A percentile compares a stretch with the other conserved stretches of the same genome.
These are phyloP conservation scores for Salvia sclarea DNA, from an alignment of 305 asterid genomes.

Conservation along the genomic window DNA sequence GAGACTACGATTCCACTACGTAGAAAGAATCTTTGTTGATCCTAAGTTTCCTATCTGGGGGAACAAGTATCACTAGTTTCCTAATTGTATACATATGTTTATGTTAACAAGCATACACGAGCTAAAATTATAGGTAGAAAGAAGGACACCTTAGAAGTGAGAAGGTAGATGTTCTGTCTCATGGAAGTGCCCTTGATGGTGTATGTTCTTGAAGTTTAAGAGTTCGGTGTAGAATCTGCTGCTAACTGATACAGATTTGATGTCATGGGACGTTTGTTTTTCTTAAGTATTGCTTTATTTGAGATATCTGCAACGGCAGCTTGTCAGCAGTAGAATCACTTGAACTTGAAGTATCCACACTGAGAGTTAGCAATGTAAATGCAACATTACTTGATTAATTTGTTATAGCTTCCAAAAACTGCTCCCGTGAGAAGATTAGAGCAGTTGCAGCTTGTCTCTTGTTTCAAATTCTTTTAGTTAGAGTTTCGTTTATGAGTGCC, in stretches of 20 bases:
- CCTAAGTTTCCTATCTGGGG: background rate
- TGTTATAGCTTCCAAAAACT: background rate
- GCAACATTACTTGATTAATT: background rate
- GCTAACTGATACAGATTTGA: background rate
- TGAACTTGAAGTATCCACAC: background rate
- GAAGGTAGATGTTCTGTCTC: background rate
- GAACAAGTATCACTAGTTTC: background rate
- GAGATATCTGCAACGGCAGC: background rate
- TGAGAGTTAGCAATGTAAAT: background rate
- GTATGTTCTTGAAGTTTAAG: background rate
- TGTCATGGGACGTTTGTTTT: background rate
- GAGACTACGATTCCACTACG: too few relatives aligned
- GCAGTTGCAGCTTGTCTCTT: background rate
- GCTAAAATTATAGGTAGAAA: background rate
- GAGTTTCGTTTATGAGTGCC: constrained; percentile 1
- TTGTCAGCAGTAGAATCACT: background rate
- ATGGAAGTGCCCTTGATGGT: background rate
- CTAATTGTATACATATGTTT: background rate
- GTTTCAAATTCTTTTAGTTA: background rate
- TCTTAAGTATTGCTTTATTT: background rate
- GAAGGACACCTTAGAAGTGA: background rate
- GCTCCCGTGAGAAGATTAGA: too few relatives aligned
- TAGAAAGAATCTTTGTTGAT: background rate
- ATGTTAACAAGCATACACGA: background rate
- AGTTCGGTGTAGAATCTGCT: background rate